Percentiles rank a stretch among this genome's conserved stretches.
These are phyloP conservation scores for Epichloe elymi DNA, from an alignment of 2,329 filamentous ascomycete species.

Conservation along the genomic window DNA sequence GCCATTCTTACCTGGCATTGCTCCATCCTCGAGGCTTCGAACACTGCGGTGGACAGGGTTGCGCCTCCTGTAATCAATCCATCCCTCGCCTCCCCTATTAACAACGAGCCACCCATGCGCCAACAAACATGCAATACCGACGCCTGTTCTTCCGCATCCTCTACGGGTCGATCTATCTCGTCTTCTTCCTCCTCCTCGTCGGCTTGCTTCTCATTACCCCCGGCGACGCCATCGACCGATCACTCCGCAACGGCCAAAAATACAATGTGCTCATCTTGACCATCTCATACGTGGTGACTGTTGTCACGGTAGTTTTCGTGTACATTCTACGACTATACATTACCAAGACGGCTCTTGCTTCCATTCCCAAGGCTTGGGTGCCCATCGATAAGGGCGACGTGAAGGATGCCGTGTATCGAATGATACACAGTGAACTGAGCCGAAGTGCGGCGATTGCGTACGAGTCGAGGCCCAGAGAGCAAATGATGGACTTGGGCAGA, in stretches of 20 bases:
- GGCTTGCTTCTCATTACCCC: conserved; percentile 68
- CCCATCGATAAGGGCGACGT: conserved; percentile 80
- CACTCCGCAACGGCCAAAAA: conserved; percentile 48
- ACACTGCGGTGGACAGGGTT: neutral
- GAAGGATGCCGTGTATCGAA: conserved; percentile 55
- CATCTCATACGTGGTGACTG: conserved; percentile 60
- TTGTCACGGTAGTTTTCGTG: conserved; percentile 57
- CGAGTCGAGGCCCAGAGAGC: conserved; percentile 32
- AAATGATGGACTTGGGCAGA: conserved; percentile 8
- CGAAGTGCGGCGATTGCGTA: conserved; percentile 73
- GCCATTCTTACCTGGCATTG: conserved; percentile 4
- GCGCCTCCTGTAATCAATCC: neutral
- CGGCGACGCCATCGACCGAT: conserved; percentile 68
- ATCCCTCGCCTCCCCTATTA: neutral
- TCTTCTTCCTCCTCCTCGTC: conserved; percentile 61
- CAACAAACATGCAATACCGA: conserved; percentile 10
- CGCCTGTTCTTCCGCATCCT: conserved; percentile 61
- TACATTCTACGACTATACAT: conserved; percentile 80
- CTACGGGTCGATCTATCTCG: conserved; percentile 65
- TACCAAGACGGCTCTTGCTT: conserved; percentile 62
- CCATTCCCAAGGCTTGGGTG: conserved; percentile 77
- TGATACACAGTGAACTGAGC: conserved; percentile 60
- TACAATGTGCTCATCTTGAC: conserved; percentile 77
- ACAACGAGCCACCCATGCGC: too few relatives aligned
- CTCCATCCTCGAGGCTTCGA: conserved; percentile 3